phyloP scores from a whole-genome alignment of 2,329 filamentous ascomycete species.

The Beauveria varroae region DNA sequence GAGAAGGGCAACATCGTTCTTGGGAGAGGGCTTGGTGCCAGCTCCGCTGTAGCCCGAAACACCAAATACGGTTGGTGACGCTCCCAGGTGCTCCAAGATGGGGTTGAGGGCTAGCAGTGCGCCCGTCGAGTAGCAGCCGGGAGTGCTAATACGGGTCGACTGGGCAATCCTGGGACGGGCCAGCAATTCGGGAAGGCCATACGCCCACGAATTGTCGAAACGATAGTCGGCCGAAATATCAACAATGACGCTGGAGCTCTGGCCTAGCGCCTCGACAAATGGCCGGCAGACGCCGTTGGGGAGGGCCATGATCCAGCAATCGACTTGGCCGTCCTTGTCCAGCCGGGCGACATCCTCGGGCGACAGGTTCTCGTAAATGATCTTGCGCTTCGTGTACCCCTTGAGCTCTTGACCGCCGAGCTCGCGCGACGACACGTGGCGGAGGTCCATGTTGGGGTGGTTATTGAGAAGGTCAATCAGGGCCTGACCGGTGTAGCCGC shows the following conservation, averaged over 20 bases:
- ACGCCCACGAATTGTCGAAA: slow-evolving; percentile 80
- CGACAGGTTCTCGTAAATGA: slow-evolving; percentile 85
- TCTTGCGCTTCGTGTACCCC: slow-evolving; percentile 84
- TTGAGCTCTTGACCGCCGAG: slow-evolving; percentile 78
- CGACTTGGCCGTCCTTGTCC: slow-evolving; percentile 75
- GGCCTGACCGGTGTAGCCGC: slow-evolving; percentile 90
- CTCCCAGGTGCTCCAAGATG: slow-evolving; percentile 67
- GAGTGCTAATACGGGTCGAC: slow-evolving; percentile 79
- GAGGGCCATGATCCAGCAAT: slow-evolving; percentile 96
- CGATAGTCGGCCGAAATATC: slow-evolving; percentile 97
- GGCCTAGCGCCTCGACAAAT: slow-evolving; percentile 79
- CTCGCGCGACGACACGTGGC: slow-evolving; percentile 89
- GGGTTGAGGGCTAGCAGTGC: slow-evolving; percentile 86
- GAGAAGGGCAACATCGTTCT: slow-evolving; percentile 82
- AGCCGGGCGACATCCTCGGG: slow-evolving; percentile 81
- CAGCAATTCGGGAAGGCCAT: slow-evolving; percentile 81
- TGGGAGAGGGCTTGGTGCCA: slow-evolving; percentile 86
- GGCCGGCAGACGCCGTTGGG: slow-evolving; percentile 94
- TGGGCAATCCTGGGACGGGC: slow-evolving; percentile 68
- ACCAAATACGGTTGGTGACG: slow-evolving; percentile 77
- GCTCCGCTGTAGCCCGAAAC: slow-evolving; percentile 92
- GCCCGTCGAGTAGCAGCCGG: slow-evolving; percentile 91
- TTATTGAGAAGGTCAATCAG: slow-evolving; percentile 79
- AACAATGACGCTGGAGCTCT: slow-evolving; percentile 66
- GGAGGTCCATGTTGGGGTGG: slow-evolving; percentile 84